These are phyloP conservation scores for Flaveria bidentis DNA, from an alignment of 129 eudicot species.

Conservation along the genomic window DNA sequence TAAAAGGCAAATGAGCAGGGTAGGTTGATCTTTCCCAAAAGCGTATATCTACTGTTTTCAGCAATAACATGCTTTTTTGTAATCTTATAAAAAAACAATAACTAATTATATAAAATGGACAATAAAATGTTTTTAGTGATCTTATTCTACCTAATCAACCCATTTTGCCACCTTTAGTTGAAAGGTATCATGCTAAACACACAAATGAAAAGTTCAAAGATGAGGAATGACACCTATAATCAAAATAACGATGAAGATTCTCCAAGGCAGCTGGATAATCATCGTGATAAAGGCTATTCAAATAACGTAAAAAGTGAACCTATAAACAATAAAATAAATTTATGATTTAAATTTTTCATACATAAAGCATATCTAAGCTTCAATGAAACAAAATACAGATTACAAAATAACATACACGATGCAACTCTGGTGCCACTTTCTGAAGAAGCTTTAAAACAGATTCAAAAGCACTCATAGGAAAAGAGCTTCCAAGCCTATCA, in stretches of 20 bases:
- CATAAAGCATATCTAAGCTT: slow-evolving; percentile 4
- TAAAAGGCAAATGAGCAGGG: neutral
- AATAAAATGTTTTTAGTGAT: neutral
- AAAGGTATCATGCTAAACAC: neutral
- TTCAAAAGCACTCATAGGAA: slow-evolving; percentile 79
- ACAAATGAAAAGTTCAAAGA: neutral
- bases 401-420: slow-evolving; percentile 59
- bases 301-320: slow-evolving; percentile 91
- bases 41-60: neutral
- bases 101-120: neutral
- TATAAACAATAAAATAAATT: slow-evolving; percentile 28
- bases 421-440: slow-evolving; percentile 90
- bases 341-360: neutral
- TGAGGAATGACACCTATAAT: slow-evolving; percentile 65
- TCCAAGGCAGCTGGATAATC: slow-evolving; percentile 92
- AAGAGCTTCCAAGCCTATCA: slow-evolving; percentile 81
- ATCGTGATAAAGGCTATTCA: slow-evolving; percentile 82
- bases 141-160: neutral
- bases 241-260: slow-evolving; percentile 94
- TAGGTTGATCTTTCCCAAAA: neutral
- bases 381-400: neutral
- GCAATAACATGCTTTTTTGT: neutral
- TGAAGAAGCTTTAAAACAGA: slow-evolving; percentile 74
- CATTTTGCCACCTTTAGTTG: slow-evolving; percentile 1
- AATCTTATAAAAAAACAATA: neutral